phyloP scores from a whole-genome alignment of 495 filamentous ascomycete species.

The Penicillium waksmanii region DNA sequence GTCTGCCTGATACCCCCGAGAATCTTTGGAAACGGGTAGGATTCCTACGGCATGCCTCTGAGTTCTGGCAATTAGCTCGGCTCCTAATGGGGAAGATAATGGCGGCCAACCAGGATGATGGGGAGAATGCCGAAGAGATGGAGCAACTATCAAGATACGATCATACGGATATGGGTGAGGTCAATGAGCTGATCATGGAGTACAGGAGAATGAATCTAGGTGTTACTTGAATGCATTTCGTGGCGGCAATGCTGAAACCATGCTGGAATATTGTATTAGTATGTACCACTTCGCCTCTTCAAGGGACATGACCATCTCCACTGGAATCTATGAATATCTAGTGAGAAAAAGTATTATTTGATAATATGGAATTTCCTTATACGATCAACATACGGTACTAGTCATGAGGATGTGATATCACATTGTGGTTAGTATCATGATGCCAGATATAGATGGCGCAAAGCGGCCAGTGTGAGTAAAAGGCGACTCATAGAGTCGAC shows the following conservation, averaged over 20 bases:
- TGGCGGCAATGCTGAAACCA: not conserved
- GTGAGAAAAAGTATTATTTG: too few relatives aligned
- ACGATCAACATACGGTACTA: too few relatives aligned
- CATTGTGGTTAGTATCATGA: too few relatives aligned
- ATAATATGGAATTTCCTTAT: too few relatives aligned
- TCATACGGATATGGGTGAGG: constrained; percentile 35
- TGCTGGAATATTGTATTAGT: too few relatives aligned
- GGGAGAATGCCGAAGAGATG: not conserved
- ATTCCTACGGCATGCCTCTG: constrained; percentile 29
- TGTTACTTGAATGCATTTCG: not conserved
- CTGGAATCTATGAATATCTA: too few relatives aligned
- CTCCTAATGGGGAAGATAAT: constrained; percentile 28
- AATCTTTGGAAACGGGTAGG: constrained; percentile 36
- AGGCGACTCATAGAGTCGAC: not conserved
- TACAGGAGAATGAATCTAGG: constrained; percentile 33
- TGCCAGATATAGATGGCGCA: too few relatives aligned
- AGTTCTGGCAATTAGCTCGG: constrained; percentile 37
- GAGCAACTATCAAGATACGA: constrained; percentile 23
- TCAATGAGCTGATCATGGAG: constrained; percentile 37
- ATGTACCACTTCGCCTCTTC: too few relatives aligned
- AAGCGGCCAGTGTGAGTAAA: too few relatives aligned
- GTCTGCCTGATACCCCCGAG: constrained; percentile 21
- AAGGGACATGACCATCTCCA: too few relatives aligned
- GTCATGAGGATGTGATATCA: too few relatives aligned
- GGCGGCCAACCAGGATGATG: constrained; percentile 9